phyloP scores from a whole-genome alignment of 306 rosid genomes.

The Fragaria ananassa region DNA sequence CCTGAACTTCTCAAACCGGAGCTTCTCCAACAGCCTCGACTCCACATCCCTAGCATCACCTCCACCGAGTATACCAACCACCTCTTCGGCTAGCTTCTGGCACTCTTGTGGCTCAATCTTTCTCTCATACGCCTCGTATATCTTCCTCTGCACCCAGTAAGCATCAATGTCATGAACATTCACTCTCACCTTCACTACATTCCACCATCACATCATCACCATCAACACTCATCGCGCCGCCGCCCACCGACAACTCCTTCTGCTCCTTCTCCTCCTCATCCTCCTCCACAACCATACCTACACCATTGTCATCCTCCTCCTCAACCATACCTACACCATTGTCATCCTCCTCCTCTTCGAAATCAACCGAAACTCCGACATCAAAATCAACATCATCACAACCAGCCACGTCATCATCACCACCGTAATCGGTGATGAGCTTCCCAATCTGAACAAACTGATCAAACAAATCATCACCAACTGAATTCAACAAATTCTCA shows the following conservation, averaged over 20 bases:
- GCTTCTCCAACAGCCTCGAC: conserved; percentile 56
- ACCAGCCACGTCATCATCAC: conserved; percentile 45
- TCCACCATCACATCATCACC: conserved; percentile 59
- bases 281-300: conserved; percentile 61
- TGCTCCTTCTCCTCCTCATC: conserved; percentile 35
- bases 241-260: conserved; percentile 45
- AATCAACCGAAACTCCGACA: conserved; percentile 60
- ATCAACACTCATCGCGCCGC: conserved; percentile 20
- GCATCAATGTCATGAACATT: conserved; percentile 95
- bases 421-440: conserved; percentile 64
- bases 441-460: conserved; percentile 54
- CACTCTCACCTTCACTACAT: conserved; percentile 41
- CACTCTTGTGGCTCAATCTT: conserved; percentile 89
- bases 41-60: conserved; percentile 81
- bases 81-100: conserved; percentile 87
- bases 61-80: conserved; percentile 72
- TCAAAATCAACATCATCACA: conserved; percentile 31
- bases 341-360: conserved; percentile 66
- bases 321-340: too few relatives aligned
- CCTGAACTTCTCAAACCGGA: conserved; percentile 69
- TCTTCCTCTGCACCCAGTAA: conserved; percentile 94
- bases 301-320: conserved; percentile 53
- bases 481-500: conserved; percentile 48
- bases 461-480: conserved; percentile 41
- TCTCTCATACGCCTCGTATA: conserved; percentile 79